Evolutionary conservation across 2,329 filamentous ascomycete species (phyloP), one percentile per base, ranked within the genome.

Genomic region (Ophiostoma triangulosporum): DNA sequence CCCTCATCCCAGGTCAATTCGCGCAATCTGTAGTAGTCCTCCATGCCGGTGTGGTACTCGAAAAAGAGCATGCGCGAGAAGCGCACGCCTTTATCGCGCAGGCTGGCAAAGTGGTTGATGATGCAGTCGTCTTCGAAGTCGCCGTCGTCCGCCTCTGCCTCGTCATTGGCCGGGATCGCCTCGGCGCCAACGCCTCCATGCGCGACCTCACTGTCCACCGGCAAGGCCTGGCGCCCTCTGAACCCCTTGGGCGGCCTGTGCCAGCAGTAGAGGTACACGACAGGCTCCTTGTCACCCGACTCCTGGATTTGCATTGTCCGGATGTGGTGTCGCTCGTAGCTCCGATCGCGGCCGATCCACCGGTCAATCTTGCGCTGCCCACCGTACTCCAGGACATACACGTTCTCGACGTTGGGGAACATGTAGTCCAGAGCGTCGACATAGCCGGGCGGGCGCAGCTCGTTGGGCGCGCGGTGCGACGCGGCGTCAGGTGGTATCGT

Each of bases 381-480:
- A 14, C 54, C 57, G 5, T 12, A 33, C 46, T 59, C 57, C 4
- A 35, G 32, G 20, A 58, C 57, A 29, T 59, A 59, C 1, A 59
- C 8, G 20, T 56, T 56, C 14, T 54, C 32, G 2, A 58, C 14
- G 4, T 45, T 35, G 3, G 58, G 57, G 20, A 59, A 57, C 22
- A 51, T n/a, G 6, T 48, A 26, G 11, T 33, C 36, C 5, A 59
- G 22, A 5, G 38, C 27, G 4, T 38, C 1, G 26, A n/a, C 4
- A n/a, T 33, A 45, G 4, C 9, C 6, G 9, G n/a, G 1, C 3
- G 15, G 3, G 1, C 57, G 57, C 45, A 59, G 38, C 49, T 56
- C 54, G 0, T n/a, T 2, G 0, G 56, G 53, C 17, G 3, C 5
- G 26, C 33, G 52, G 33, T 59, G 57, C 14, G 57, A 59, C 4